Base-by-base conservation (phyloP, 257 asterid genomes). In the Nyctanthes arbortristis region DNA sequence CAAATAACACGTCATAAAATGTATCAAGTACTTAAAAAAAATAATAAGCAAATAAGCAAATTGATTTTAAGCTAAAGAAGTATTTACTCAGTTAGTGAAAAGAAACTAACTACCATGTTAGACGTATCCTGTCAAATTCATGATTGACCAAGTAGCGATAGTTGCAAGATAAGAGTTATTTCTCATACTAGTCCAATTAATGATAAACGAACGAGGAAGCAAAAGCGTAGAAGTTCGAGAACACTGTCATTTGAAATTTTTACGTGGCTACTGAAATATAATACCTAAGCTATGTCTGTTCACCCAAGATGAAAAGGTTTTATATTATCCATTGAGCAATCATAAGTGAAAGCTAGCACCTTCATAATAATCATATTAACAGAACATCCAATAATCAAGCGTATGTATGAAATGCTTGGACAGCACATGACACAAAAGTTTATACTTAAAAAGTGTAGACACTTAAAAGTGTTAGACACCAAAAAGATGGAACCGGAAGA, bases 121-220 rank as follows among this genome's bases (percentile, higher is more conserved):
- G 40, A 49, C 30, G 55, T 52, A 71, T 43, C 34, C 11, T 49
- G 4, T 68, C 24, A 34, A 34, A 37, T 47, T 49, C 56, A 43
- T 25, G 28, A 28, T 54, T 45, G 16, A 47, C 13, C 45, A 47
- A 70, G 52, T 13, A 22, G 9, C 30, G 13, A 52, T 31, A n/a
- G 66, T 12, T 35, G 74, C 76, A 40, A 66, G 34, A 33, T 64
- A 22, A 66, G 36, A 73, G 64, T 72, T 54, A 57, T 43, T 14
- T 52, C 30, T 27, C 57, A 65, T 62, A 34, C 47, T 58, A 22
- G 67, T 62, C 9, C 55, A 72, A 22, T 20, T 61, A 62, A 52
- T 60, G 30, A 54, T 65, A 12, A 66, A 40, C 57, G n/a, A 13
- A 34, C 45, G 25, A 25, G 20, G 31, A 16, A 49, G 57, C 29